Evolutionary conservation across 306 rosid species (phyloP), one percentile per base, ranked within the genome.

Genomic region (Cotoneaster glaucophyllus): DNA sequence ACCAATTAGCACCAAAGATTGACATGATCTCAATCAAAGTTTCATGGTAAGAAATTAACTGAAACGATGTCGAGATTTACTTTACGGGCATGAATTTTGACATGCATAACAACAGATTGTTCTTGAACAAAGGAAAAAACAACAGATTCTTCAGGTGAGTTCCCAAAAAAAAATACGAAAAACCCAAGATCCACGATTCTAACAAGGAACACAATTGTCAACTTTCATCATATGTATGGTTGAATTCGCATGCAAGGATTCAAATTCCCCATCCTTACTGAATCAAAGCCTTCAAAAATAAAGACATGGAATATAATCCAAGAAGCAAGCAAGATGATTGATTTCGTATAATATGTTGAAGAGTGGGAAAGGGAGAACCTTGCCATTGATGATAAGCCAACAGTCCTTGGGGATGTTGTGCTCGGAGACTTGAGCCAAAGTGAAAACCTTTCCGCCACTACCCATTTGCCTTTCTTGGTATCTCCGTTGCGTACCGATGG

Each of bases 361-460:
- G 70, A 48, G 48, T 44, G 58, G 78, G 63, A 71, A 74, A 34
- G 31, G 24, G 70, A 15, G 57, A 53, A 86, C 90, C 85, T 86
- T 86, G 86, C 86, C 88, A 64, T 41, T 68, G 62, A 86, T 82
- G 76, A 86, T 71, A 18, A 86, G 88, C 90, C 90, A 86, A 52
- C 90, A 86, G 75, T 82, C 88, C 70, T 77, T 70, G 41, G 64
- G 77, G 28, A 80, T 70, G 78, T 77, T 77, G 83, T 86, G 88
- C 54, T 74, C 86, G 5, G 86, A 80, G 39, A 84, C 88, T 69
- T 86, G 73, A 65, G 80, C 76, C 84, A 86, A 79, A 72, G 86
- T 86, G 77, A 84, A 84, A 61, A 84, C 37, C 78, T 86, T 84
- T 18, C 57, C 80, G 11, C 76, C 86, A 69, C 78, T 70, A 70